Base-by-base conservation (phyloP, 768 basidiomycete species). In the Lepiota subincarnata region DNA sequence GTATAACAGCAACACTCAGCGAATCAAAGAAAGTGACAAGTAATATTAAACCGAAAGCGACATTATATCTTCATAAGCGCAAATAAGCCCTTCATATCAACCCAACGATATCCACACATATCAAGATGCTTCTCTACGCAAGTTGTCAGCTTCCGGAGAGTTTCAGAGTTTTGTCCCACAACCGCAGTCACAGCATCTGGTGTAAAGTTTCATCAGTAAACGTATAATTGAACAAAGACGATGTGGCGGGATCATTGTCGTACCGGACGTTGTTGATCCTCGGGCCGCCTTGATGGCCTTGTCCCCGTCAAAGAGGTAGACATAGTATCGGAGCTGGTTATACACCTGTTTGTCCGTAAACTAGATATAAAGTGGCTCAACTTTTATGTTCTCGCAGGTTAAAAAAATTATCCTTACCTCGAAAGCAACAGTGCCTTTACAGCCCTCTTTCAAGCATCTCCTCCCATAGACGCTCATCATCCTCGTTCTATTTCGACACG, bases 401-500 rank as follows among this genome's bases (percentile, higher is more conserved):
- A 18, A 14, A 16, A 18, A 24, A 5, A 34, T 47, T 2, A 24
- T 6, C 70, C 82, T 31, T 58, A 91, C 92, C 79, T 92, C 89
- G 56, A 89, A 86, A 13, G 79, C 59, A 52, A 94, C 87, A 14
- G 68, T 74, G 2, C 90, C 90, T 55, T 69, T 75, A 67, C 93
- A 96, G 8, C 78, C 82, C 5, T 67, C 70, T 42, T 81, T 79
- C 50, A 93, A 65, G 66, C 97, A 99, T 46, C 86, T 75, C 28
- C 84, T 79, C 5, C 92, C 94, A 66, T 93, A 95, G 0, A 98
- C 92, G 34, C 89, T 77, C 91, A 98, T 96, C 79, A 86, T 89
- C 16, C 97, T 77, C n/a, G 96, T 94, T 35, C 89, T 80, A 55
- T 83, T 77, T 7, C 81, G 81, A 63, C 97, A 99, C 0, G 86